Conservation (phyloP, 2,329 filamentous ascomycete species). For the Beauveria asiatica region DNA sequence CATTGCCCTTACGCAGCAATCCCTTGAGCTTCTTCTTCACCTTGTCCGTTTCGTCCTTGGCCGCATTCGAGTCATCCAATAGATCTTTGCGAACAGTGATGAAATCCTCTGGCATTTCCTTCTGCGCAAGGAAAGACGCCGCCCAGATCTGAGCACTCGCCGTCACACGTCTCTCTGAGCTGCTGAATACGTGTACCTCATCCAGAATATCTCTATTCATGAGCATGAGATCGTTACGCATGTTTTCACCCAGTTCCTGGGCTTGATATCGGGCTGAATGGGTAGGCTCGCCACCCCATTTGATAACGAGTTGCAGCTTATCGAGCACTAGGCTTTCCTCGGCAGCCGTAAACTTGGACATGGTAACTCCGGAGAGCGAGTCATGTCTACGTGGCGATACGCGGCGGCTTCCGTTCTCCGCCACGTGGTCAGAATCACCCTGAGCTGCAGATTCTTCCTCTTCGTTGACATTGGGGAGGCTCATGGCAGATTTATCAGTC, state of each 20-base stretch:
- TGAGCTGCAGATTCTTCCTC: constrained; percentile 18
- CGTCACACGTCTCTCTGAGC: constrained; percentile 87
- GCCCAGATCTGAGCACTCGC: constrained; percentile 97
- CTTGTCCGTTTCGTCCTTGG: constrained; percentile 99
- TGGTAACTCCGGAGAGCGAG: constrained; percentile 79
- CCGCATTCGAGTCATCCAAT: constrained; percentile 93
- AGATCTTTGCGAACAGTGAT: constrained; percentile 91
- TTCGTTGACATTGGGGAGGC: constrained; percentile 25
- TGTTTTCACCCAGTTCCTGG: constrained; percentile 88
- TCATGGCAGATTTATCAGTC: constrained; percentile 46
- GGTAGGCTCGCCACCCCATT: constrained; percentile 97
- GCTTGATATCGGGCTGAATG: constrained; percentile 95
- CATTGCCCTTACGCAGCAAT: constrained; percentile 81
- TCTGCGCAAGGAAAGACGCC: constrained; percentile 76
- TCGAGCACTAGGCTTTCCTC: constrained; percentile 91
- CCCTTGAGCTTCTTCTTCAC: constrained; percentile 99
- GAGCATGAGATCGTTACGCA: constrained; percentile 87
- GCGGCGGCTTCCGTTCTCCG: neutral
- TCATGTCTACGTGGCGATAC: constrained; percentile 58
- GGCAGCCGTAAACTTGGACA: constrained; percentile 87
- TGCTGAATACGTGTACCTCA: constrained; percentile 91
- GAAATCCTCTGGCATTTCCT: constrained; percentile 75
- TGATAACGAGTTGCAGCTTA: constrained; percentile 94
- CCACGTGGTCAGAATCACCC: constrained; percentile 16
- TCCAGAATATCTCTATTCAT: constrained; percentile 89